phyloP scores from a whole-genome alignment of 495 filamentous ascomycete species.

The Penicillium diatomitis region DNA sequence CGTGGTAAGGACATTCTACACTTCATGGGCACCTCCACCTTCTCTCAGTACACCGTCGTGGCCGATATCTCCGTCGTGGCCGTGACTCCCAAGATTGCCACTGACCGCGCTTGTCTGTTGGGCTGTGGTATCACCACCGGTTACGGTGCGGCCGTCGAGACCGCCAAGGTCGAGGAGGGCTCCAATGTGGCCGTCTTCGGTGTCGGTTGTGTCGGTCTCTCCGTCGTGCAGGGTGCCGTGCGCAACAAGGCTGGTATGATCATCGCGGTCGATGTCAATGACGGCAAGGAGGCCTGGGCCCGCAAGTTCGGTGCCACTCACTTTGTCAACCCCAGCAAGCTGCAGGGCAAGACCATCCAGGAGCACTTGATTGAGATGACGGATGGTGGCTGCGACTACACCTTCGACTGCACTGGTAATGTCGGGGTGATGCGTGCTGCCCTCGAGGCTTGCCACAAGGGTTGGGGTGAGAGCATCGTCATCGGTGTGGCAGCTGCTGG shows the following conservation, averaged over 20 bases:
- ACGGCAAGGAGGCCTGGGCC: slow-evolving; percentile 82
- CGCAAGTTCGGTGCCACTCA: slow-evolving; percentile 93
- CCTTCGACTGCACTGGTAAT: slow-evolving; percentile 98
- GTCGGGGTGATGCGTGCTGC: slow-evolving; percentile 93
- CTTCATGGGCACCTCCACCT: slow-evolving; percentile 99
- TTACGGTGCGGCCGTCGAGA: slow-evolving; percentile 91
- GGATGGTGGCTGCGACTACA: slow-evolving; percentile 98
- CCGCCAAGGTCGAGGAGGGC: slow-evolving; percentile 81
- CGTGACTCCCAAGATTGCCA: slow-evolving; percentile 81
- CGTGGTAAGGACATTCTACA: slow-evolving; percentile 90
- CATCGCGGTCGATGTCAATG: slow-evolving; percentile 93
- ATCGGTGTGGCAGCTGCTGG: slow-evolving; percentile 97
- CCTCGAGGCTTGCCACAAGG: slow-evolving; percentile 97
- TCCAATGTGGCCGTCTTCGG: slow-evolving; percentile 92
- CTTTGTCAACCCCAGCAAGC: slow-evolving; percentile 86
- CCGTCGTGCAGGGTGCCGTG: slow-evolving; percentile 92
- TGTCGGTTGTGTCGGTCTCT: slow-evolving; percentile 89
- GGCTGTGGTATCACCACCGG: slow-evolving; percentile 98
- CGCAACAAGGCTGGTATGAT: slow-evolving; percentile 78
- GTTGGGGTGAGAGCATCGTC: slow-evolving; percentile 96
- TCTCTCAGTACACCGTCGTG: slow-evolving; percentile 97
- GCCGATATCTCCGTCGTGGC: slow-evolving; percentile 97
- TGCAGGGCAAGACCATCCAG: slow-evolving; percentile 69
- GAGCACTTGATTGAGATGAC: slow-evolving; percentile 94
- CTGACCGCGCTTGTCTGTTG: slow-evolving; percentile 91